Evolutionary conservation across 2,329 filamentous ascomycete species (phyloP).

Genomic region (Exophiala aquamarina): DNA sequence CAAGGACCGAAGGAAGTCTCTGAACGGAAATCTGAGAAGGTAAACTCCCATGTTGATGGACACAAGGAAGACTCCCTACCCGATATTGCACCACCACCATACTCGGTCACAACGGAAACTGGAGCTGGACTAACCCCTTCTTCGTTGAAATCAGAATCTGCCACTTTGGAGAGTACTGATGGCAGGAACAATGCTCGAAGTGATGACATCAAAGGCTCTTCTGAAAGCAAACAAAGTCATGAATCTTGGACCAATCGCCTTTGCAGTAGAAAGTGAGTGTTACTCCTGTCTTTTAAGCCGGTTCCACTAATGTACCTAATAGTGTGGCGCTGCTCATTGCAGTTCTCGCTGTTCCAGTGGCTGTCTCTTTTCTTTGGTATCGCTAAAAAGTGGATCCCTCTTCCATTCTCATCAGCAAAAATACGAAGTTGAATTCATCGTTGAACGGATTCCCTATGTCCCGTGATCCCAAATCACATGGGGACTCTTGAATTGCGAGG

Average conservation of each 20-base stretch:
- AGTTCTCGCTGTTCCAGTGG: constrained; percentile 16
- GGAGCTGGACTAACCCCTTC: constrained; percentile 2
- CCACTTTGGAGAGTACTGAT: constrained; percentile 2
- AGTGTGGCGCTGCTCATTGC: constrained; percentile 15
- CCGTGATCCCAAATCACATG: too few species aligned
- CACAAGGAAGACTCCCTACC: constrained; percentile 17
- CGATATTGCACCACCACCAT: constrained; percentile 22
- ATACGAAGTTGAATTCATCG: background rate
- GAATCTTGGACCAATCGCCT: constrained; percentile 8
- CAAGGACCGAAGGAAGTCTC: background rate
- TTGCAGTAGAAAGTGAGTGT: constrained; percentile 10
- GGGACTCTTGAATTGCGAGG: too few species aligned
- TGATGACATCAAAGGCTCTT: background rate
- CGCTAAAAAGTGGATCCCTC: constrained; percentile 6
- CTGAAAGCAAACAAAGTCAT: constrained; percentile 3
- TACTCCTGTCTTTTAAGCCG: background rate
- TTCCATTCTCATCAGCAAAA: background rate
- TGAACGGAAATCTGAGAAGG: background rate
- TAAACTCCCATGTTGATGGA: background rate
- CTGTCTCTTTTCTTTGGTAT: constrained; percentile 15
- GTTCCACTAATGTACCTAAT: constrained; percentile 1
- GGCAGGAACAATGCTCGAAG: background rate
- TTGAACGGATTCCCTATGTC: too few species aligned
- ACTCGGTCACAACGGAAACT: constrained; percentile 8
- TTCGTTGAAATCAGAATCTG: constrained; percentile 2